Evolutionary conservation across 2,329 filamentous ascomycete species (phyloP), one percentile per base, ranked within the genome.

Genomic region (Simplicillium sp.): DNA sequence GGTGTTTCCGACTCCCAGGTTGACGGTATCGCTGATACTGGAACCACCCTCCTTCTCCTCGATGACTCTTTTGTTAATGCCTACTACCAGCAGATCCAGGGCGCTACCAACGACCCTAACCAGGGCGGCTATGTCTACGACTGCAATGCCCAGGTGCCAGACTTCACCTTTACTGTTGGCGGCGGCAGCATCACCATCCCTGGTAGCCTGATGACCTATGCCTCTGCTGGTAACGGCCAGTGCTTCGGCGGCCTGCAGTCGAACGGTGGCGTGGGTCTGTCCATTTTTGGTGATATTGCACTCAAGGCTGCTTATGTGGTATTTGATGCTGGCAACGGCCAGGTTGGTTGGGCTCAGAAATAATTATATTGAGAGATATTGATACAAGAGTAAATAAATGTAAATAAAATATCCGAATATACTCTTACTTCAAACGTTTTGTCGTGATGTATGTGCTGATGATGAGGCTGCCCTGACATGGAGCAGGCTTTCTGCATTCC

Each of bases 211-310:
- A 69, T 79, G 48, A 70, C 68, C 49, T 82, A 77, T 48, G 67
- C 70, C 2, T 51, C 63, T 25, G 62, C 70, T 4, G 61, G 67
- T 16, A 33, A 33, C 34, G 74, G 67, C 40, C 20, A 25, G 20
- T 87, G 82, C 64, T 82, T 81, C 48, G 82, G 80, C 46, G 81
- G 80, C 48, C 64, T 86, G 9, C 82, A 86, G 62, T 66, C 73
- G 15, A 79, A 73, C 38, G 48, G 50, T 1, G 39, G 43, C 8
- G 34, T 51, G n/a, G 48, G 47, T 2, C 65, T 70, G 15, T 75
- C 80, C 58, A 82, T 87, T 52, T 78, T 75, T 53, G 75, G 75
- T 16, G 75, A 78, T 48, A 68, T 78, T 50, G 72, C 78, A 45
- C 75, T 79, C 57, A 77, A 78, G 61, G 70, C 71, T 34, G 71